Base-by-base conservation (phyloP, 2,329 filamentous ascomycete genomes). In the Pseudogymnoascus sp. region DNA sequence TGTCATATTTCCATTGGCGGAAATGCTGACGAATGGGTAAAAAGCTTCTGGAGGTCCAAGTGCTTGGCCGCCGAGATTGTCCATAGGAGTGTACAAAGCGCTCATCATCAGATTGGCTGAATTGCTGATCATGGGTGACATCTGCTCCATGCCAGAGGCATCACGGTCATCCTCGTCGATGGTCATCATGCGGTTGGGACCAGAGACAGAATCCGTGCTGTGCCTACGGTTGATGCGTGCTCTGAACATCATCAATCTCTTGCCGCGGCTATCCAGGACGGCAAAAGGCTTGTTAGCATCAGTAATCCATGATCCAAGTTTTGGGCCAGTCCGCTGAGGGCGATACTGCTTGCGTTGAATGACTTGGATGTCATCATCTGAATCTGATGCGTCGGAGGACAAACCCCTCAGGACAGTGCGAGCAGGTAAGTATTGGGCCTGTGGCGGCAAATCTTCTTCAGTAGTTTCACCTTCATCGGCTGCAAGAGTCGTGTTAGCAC, bases 21-120 rank as follows among this genome's bases (percentile, higher is more conserved):
- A 75, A 62, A 81, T 75, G 60, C 74, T 81, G 9, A 80, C 79
- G 60, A 87, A 85, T 4, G 88, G 83, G 68, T 89, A 91, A 72
- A 91, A 91, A 6, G 88, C 87, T 73, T 91, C 88, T 0, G 85
- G 80, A 2, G 88, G 87, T 1, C 88, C 88, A 68, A 90, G 79
- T n/a, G 84, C 79, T 69, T 89, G 85, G 4, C 82, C 83, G 37
- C 63, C 63, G 22, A 65, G 60, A 60, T 64, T 61, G 30, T 66
- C 65, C 22, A 68, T 62, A n/a, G 64, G 61, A 25, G 67, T 62
- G 65, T 81, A 81, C 72, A 84, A 76, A 6, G 69, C 70, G 57
- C 86, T 87, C 75, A 92, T 85, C 88, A 92, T 91, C 65, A 92
- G 80, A 62, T 90, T 88, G 61, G 86, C 85, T 16, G 85, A 83